Percentiles rank a stretch among this genome's conserved stretches.
phyloP scores from a whole-genome alignment of 1,284 basidiomycete genomes.

The Heliocybe sulcata region DNA sequence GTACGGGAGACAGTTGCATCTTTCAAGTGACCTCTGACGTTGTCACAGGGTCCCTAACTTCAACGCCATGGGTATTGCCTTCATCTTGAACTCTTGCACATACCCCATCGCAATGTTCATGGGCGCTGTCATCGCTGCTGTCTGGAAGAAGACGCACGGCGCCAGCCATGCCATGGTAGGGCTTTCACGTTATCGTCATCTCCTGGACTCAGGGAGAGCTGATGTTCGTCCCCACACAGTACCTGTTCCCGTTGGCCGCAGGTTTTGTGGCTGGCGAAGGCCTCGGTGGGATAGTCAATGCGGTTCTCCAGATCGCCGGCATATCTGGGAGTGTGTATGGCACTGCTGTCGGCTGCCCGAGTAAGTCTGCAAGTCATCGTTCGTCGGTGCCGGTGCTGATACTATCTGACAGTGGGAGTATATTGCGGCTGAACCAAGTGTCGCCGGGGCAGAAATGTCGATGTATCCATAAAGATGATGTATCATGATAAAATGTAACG shows the following conservation, averaged over 20 bases:
- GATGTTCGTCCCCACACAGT: slow-evolving; percentile 13
- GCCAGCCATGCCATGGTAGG: slow-evolving; percentile 36
- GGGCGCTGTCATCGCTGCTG: neutral
- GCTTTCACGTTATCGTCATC: neutral
- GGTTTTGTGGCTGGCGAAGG: slow-evolving; percentile 66
- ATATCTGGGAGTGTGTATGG: slow-evolving; percentile 30
- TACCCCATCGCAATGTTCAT: slow-evolving; percentile 41
- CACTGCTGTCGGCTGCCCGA: neutral
- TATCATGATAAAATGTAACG: no score
- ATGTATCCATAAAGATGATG: neutral
- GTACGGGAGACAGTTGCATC: neutral
- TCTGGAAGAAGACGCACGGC: slow-evolving; percentile 22
- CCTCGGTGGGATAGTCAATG: slow-evolving; percentile 61
- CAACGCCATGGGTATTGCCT: slow-evolving; percentile 55
- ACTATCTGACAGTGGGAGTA: neutral
- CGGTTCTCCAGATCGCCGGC: slow-evolving; percentile 41
- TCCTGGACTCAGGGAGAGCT: neutral
- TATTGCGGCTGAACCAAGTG: slow-evolving; percentile 2
- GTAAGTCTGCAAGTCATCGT: neutral
- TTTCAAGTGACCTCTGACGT: neutral
- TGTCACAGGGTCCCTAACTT: slow-evolving; percentile 45
- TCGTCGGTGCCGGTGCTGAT: neutral
- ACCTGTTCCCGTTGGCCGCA: slow-evolving; percentile 54
- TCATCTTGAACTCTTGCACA: slow-evolving; percentile 41
- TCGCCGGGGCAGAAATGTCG: neutral